phyloP scores from a whole-genome alignment of 148 eudicot genomes.

The Mesembryanthemum crystallinum region DNA sequence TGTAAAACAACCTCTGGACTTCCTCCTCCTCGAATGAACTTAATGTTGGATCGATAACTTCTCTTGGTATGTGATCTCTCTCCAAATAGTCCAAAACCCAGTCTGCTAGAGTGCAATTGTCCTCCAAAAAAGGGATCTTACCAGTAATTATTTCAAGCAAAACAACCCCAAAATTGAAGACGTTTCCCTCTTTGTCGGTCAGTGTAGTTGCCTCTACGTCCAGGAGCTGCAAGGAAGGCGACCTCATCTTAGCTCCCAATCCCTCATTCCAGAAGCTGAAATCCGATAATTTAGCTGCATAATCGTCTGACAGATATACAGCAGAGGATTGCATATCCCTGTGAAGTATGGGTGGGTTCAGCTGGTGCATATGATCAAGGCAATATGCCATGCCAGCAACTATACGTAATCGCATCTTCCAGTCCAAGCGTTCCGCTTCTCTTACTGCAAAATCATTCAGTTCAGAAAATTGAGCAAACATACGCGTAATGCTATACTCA shows the following conservation, averaged over 20 bases:
- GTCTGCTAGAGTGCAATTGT: constrained; percentile 41
- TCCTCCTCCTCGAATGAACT: constrained; percentile 43
- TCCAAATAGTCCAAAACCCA: constrained; percentile 56
- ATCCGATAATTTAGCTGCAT: constrained; percentile 87
- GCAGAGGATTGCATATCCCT: constrained; percentile 65
- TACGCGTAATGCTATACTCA: background rate
- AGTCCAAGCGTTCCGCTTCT: constrained; percentile 93
- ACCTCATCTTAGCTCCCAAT: constrained; percentile 47
- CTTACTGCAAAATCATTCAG: constrained; percentile 44
- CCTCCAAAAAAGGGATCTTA: constrained; percentile 54
- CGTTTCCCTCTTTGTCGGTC: constrained; percentile 48
- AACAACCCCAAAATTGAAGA: constrained; percentile 71
- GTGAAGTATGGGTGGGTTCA: constrained; percentile 59
- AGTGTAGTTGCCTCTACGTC: constrained; percentile 30
- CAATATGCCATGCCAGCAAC: constrained; percentile 88
- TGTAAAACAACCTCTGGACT: constrained; percentile 38
- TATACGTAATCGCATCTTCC: constrained; percentile 70
- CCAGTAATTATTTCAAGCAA: constrained; percentile 79
- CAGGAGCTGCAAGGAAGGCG: constrained; percentile 49
- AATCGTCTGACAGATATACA: constrained; percentile 78
- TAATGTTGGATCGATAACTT: constrained; percentile 66
- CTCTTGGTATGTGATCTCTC: constrained; percentile 34
- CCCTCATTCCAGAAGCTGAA: constrained; percentile 64
- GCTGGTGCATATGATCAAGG: constrained; percentile 79
- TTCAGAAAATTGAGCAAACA: constrained; percentile 6